Evolutionary conservation across 495 filamentous ascomycete genomes (phyloP), one percentile per base, ranked within the genome.

Genomic region (Letharia lupina): DNA sequence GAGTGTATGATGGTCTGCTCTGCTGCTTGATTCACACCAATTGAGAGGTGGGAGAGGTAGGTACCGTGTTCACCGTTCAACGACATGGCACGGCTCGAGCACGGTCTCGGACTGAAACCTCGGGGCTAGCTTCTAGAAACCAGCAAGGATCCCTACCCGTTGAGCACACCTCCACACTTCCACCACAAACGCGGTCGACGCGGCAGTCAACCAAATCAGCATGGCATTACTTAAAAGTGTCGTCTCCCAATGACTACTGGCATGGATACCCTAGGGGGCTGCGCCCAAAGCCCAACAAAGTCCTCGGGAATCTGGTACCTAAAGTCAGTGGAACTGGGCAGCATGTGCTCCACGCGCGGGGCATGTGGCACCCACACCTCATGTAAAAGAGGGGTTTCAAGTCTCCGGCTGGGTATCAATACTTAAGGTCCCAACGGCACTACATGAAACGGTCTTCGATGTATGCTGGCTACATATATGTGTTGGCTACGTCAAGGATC

Each of bases 241-340:
- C 58, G 58, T 61, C 58, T 66, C 64, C 64, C 64, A 66, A 66
- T 66, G 57, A 61, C 64, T 41, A 45, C 58, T 66, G 58, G 57
- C 64, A 66, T 48, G 33, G 39, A 54, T 66, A 39, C 37, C 44
- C 47, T 52, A 61, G 39, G 8, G 37, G 37, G 37, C 56, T 33
- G 40, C 54, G 58, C 39, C 41, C 58, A 41, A 56, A 56, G 28
- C 52, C 52, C 52, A 56, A 56, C 52, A 56, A 5, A 35, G 13
- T 56, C 52, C 31, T 33, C 52, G 52, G 52, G 52, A 56, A 56
- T 56, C 52, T 35, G 31, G 52, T 56, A 56, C 28, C 28, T 56
- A 56, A 56, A 33, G 52, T 56, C 52, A 56, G 35, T 56, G 52
- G 13, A 56, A 16, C 23, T 18, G 23, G n/a, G 48, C 48, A 35